A percentile compares a stretch with the other conserved stretches of the same genome.
These are phyloP conservation scores for Cytospora piceicola DNA, from an alignment of 2,329 filamentous ascomycete species.

Conservation along the genomic window DNA sequence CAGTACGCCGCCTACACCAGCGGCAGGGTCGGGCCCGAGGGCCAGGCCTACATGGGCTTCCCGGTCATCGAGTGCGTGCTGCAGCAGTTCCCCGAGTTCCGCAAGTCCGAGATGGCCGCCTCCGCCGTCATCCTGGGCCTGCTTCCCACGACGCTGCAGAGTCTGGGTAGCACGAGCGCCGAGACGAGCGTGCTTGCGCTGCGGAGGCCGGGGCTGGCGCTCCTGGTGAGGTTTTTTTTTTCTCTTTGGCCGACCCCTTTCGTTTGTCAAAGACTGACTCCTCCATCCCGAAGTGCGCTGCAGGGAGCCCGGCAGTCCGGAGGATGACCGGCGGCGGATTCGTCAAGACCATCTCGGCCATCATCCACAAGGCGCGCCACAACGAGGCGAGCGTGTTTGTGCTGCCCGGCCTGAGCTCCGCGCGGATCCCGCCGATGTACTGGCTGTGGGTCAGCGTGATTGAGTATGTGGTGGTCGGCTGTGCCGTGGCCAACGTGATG, in stretches of 20 bases:
- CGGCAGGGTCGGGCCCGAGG: background rate
- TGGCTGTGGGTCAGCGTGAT: background rate
- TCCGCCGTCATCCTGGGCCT: conserved; percentile 34
- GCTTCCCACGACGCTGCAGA: conserved; percentile 31
- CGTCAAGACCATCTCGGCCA: background rate
- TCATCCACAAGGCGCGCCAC: background rate
- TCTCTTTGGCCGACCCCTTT: too few species aligned
- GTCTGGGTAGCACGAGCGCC: conserved; percentile 17
- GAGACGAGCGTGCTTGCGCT: conserved; percentile 34
- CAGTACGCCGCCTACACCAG: background rate
- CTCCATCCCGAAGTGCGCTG: background rate
- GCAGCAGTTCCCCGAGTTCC: conserved; percentile 44
- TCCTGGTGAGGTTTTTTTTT: too few species aligned
- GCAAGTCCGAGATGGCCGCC: conserved; percentile 35
- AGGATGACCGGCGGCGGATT: background rate
- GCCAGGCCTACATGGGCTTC: background rate
- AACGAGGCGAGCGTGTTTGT: background rate
- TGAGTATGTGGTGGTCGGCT: conserved; percentile 21
- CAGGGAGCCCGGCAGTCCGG: background rate
- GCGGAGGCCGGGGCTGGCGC: conserved; percentile 32
- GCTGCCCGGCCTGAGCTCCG: background rate
- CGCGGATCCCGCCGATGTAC: background rate
- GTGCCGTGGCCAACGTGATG: conserved; percentile 33
- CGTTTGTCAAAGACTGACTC: too few species aligned
- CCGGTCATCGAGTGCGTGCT: conserved; percentile 16